These are phyloP conservation scores for Ramaria rubella DNA, from an alignment of 768 basidiomycete genomes.

Conservation along the genomic window DNA sequence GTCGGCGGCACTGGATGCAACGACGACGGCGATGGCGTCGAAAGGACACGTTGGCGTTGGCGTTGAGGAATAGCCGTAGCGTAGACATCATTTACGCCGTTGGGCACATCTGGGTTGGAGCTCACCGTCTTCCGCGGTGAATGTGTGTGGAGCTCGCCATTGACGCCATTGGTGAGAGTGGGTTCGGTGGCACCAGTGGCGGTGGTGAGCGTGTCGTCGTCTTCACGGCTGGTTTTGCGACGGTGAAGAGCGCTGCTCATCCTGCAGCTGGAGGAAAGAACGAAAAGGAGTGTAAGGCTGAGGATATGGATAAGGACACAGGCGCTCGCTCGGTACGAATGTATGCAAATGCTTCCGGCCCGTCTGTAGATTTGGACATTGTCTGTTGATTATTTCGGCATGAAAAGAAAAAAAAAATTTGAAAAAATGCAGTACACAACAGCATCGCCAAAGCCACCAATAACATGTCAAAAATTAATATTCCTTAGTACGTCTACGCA, in stretches of 20 bases:
- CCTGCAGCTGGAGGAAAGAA: background rate
- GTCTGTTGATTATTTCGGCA: too few relatives aligned
- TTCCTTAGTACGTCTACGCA: too few relatives aligned
- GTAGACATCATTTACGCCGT: background rate
- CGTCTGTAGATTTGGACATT: too few relatives aligned
- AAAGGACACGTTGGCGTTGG: constrained; percentile 8
- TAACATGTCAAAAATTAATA: too few relatives aligned
- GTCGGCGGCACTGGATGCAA: constrained; percentile 13
- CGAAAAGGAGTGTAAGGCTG: background rate
- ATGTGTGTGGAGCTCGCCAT: constrained; percentile 8
- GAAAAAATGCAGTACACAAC: too few relatives aligned
- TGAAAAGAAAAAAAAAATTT: too few relatives aligned
- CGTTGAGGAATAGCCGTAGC: background rate
- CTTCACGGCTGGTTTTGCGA: constrained; percentile 41
- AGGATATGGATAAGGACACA: too few relatives aligned
- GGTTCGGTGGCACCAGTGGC: constrained; percentile 13
- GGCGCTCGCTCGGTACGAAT: too few relatives aligned
- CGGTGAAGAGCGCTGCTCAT: constrained; percentile 25
- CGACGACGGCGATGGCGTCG: constrained; percentile 5
- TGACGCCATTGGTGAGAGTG: constrained; percentile 7
- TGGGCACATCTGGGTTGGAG: constrained; percentile 20
- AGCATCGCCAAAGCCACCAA: too few relatives aligned
- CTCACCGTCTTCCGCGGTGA: constrained; percentile 15
- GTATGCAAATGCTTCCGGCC: too few relatives aligned
- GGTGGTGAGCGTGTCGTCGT: constrained; percentile 24